Evolutionary conservation across 768 basidiomycete genomes (phyloP).

Genomic region (Tephrocybe sp.): DNA sequence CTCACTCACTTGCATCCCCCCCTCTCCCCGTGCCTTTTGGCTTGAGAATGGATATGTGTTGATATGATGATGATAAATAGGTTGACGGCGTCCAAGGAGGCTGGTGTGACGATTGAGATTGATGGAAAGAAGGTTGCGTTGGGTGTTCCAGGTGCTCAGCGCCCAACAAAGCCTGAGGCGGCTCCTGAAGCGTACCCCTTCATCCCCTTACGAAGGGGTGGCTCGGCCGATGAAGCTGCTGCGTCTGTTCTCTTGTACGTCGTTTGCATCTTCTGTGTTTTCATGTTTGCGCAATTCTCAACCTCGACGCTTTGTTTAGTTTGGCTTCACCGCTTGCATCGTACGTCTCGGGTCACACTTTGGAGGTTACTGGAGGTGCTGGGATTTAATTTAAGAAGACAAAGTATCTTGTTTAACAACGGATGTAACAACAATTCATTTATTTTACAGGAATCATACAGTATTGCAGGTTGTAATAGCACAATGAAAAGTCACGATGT

Average conservation of each 20-base stretch:
- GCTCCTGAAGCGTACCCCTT: constrained; percentile 34
- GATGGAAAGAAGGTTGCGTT: constrained; percentile 82
- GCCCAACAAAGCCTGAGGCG: constrained; percentile 28
- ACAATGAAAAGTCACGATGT: constrained; percentile 20
- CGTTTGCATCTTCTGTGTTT: constrained; percentile 8
- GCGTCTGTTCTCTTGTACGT: constrained; percentile 74
- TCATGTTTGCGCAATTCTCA: background rate
- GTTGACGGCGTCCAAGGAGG: constrained; percentile 77
- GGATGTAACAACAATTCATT: no score
- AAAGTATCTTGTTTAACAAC: background rate
- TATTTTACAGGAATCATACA: constrained; percentile 25
- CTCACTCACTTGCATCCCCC: background rate
- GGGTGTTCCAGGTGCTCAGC: constrained; percentile 64
- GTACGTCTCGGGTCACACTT: constrained; percentile 79
- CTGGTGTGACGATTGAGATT: constrained; percentile 71
- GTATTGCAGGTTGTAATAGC: constrained; percentile 25
- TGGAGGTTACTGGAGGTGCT: constrained; percentile 80
- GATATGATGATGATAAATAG: constrained; percentile 30
- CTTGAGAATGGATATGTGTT: no score
- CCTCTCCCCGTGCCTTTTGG: no score
- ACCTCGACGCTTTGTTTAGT: constrained; percentile 38
- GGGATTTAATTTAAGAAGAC: constrained; percentile 66
- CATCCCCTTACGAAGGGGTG: constrained; percentile 68
- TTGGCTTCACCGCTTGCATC: constrained; percentile 75
- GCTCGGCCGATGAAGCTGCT: constrained; percentile 74